These are phyloP conservation scores for Sapria himalayana DNA, from an alignment of 345 rosid genomes.

Conservation along the genomic window DNA sequence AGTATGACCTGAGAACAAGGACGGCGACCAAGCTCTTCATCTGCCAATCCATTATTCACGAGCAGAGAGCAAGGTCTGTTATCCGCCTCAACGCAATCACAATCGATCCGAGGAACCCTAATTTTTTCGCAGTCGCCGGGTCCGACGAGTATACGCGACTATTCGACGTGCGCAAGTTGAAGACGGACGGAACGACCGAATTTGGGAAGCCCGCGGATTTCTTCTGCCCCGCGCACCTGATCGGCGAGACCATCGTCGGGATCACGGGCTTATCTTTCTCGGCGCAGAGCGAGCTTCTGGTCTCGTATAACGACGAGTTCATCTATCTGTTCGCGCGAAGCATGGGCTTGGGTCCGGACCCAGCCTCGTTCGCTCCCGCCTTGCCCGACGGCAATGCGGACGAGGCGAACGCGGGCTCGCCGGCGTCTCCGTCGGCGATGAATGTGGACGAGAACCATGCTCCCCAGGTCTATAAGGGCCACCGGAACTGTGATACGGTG, in stretches of 20 bases:
- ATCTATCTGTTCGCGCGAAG: slow-evolving; percentile 50
- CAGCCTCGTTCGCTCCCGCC: slow-evolving; percentile 13
- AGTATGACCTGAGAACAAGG: slow-evolving; percentile 72
- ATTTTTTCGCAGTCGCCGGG: slow-evolving; percentile 67
- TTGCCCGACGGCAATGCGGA: slow-evolving; percentile 15
- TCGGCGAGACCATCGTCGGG: slow-evolving; percentile 37
- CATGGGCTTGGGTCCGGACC: slow-evolving; percentile 67
- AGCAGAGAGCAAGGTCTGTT: slow-evolving; percentile 17
- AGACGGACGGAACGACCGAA: slow-evolving; percentile 32
- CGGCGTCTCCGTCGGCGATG: slow-evolving; percentile 8
- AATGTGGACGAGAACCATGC: slow-evolving; percentile 10
- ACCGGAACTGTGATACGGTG: slow-evolving; percentile 47
- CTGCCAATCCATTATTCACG: slow-evolving; percentile 22
- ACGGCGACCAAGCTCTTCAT: slow-evolving; percentile 49
- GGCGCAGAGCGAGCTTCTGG: slow-evolving; percentile 78
- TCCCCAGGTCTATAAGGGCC: slow-evolving; percentile 65
- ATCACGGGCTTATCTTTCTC: slow-evolving; percentile 86
- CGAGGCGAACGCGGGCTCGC: slow-evolving; percentile 12
- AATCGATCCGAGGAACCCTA: slow-evolving; percentile 62
- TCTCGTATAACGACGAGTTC: slow-evolving; percentile 48
- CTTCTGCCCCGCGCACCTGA: slow-evolving; percentile 58
- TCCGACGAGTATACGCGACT: slow-evolving; percentile 60
- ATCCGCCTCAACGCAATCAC: slow-evolving; percentile 48
- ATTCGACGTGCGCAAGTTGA: slow-evolving; percentile 59
- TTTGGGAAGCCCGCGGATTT: slow-evolving; percentile 31